A percentile compares a stretch with the other conserved stretches of the same genome.
phyloP scores from a whole-genome alignment of 495 filamentous ascomycete species.

The Astrothelium subdiscretum region DNA sequence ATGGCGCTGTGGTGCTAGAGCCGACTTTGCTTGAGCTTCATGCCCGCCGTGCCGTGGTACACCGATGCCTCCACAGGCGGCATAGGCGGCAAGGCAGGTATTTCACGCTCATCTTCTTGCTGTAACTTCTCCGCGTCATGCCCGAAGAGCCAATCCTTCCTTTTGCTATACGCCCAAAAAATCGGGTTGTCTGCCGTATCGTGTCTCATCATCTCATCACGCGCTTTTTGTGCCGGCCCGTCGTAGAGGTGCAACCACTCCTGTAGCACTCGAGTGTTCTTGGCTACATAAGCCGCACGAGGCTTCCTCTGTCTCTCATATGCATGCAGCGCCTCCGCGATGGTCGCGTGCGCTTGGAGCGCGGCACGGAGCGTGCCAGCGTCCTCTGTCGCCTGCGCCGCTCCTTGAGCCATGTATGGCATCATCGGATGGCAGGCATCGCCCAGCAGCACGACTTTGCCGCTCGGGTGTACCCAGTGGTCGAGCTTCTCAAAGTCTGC shows the following conservation, averaged over 20 bases:
- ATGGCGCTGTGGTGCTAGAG: not conserved
- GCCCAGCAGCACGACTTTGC: conserved; percentile 34
- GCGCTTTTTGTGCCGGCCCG: not conserved
- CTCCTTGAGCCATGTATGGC: conserved; percentile 14
- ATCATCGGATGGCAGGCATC: conserved; percentile 35
- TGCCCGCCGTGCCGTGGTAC: conserved; percentile 1
- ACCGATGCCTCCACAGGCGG: conserved; percentile 9
- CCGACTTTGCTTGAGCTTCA: not conserved
- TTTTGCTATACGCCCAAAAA: conserved; percentile 10
- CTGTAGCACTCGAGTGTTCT: not conserved
- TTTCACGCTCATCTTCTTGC: conserved; percentile 1
- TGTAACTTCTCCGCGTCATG: conserved; percentile 9
- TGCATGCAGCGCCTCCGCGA: not conserved
- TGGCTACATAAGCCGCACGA: not conserved
- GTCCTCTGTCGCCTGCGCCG: conserved; percentile 11
- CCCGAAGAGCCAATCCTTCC: conserved; percentile 14
- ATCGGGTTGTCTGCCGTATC: conserved; percentile 9
- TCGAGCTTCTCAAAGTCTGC: conserved; percentile 19
- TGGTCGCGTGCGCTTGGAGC: not conserved
- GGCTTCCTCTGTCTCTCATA: not conserved
- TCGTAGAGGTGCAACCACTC: conserved; percentile 3
- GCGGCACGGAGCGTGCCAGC: conserved; percentile 2
- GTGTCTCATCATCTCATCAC: not conserved
- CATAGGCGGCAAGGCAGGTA: conserved; percentile 9
- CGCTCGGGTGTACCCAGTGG: conserved; percentile 31